These are phyloP conservation scores for Calophaca sinica DNA, from an alignment of 306 rosid genomes.

Conservation along the genomic window DNA sequence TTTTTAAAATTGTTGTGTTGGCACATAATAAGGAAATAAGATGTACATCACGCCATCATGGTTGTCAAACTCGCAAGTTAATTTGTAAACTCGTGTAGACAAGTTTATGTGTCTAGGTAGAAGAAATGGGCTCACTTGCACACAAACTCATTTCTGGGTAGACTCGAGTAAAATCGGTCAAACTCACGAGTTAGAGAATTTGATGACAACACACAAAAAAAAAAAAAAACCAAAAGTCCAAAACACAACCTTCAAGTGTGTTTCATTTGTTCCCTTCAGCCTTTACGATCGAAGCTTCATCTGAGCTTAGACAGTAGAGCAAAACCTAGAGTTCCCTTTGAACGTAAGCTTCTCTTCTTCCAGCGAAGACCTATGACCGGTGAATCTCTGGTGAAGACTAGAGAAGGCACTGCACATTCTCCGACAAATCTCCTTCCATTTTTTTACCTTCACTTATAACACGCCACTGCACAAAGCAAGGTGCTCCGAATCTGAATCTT, in stretches of 20 bases:
- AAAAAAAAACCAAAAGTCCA: neutral
- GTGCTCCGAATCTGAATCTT: neutral
- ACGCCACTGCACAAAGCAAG: neutral
- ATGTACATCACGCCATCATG: neutral
- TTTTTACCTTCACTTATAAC: neutral
- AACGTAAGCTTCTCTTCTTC: neutral
- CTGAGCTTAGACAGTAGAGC: too few relatives aligned
- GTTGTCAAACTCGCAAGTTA: neutral
- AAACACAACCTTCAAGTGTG: neutral
- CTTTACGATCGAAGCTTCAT: neutral
- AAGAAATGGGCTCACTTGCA: neutral
- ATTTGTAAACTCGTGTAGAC: neutral
- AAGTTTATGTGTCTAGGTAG: neutral
- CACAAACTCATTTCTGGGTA: neutral
- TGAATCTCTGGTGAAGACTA: neutral
- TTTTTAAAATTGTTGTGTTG: neutral
- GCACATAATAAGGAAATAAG: constrained; percentile 11
- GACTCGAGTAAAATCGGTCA: neutral
- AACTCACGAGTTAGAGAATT: neutral
- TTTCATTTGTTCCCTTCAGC: constrained; percentile 3
- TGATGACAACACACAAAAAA: neutral
- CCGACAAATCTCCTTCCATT: neutral
- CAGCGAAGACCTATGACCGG: too few relatives aligned
- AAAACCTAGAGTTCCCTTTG: neutral
- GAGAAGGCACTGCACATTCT: neutral